Base-by-base conservation (phyloP, 1,284 basidiomycete genomes). In the Sporisorium sorghi region DNA sequence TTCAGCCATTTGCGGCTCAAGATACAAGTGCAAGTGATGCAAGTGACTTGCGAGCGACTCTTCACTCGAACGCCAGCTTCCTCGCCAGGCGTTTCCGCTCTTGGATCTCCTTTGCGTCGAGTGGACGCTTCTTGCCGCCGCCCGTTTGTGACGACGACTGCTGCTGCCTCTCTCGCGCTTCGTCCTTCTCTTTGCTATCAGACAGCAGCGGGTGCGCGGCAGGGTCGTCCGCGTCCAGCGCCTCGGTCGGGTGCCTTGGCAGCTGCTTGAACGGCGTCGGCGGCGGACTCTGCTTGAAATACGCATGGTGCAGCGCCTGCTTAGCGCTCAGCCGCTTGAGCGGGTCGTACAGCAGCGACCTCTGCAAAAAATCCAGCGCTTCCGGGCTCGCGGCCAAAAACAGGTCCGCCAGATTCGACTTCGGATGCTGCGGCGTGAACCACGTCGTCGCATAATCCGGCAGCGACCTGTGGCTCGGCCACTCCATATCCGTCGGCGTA, bases 401-500 rank as follows among this genome's bases (percentile, higher is more conserved):
- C 39, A 97, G 88, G 77, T 92, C 90, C 35, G 92, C 90, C 33
- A 97, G 87, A 14, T 91, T 91, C 48, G 91, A 89, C 79, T 91
- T 92, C 0, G 92, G 91, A 78, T 93, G 92, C 42, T 69, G 62
- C 28, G 69, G 39, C 12, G 53, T 53, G 37, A 71, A 83, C 61
- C 26, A 47, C 17, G 46, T 30, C 28, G 7, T 11, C 9, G 46
- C 15, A 30, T 11, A 47, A 12, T 76, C 64, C 3, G 82, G 82
- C 9, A 84, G 67, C 30, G 73, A 78, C 91, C 90, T 57, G 91
- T 91, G 21, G 93, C 90, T 9, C 91, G 96, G 96, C 97, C 97
- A 99, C 26, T 98, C 95, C 55, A 93, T 90, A 80, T 98, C 94
- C 0, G 93, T 93, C 0, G 97, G 97, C 5, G 94, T 95, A 0